These are phyloP conservation scores for Aspergillus panamensis DNA, from an alignment of 495 filamentous ascomycete genomes.

Conservation along the genomic window DNA sequence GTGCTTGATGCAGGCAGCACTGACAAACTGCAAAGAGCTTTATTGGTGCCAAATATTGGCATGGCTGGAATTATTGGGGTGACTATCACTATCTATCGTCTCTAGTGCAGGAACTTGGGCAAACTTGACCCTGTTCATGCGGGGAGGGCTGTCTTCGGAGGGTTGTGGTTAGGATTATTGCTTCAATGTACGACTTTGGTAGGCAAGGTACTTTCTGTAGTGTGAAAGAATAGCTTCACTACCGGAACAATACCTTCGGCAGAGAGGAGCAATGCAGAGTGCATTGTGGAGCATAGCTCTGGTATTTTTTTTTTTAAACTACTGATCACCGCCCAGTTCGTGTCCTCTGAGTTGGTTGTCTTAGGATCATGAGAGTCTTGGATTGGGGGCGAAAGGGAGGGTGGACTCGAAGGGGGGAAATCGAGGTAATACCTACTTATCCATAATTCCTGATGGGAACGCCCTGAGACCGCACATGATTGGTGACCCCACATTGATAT, in stretches of 20 bases:
- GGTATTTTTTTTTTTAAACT: slow-evolving; percentile 9
- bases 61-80: slow-evolving; percentile 20
- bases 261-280: background rate
- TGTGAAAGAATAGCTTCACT: background rate
- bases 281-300: background rate
- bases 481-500: slow-evolving; percentile 2
- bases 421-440: background rate
- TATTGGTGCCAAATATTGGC: slow-evolving; percentile 17
- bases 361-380: background rate
- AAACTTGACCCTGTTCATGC: background rate
- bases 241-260: background rate
- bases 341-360: background rate
- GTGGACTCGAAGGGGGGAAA: slow-evolving; percentile 7
- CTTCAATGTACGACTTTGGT: background rate
- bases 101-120: background rate
- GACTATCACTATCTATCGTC: slow-evolving; percentile 14
- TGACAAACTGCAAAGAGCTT: background rate
- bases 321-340: slow-evolving; percentile 13
- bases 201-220: background rate
- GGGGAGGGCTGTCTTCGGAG: background rate
- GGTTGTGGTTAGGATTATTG: background rate
- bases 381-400: background rate
- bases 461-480: background rate
- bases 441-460: slow-evolving; percentile 4
- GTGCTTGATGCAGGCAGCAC: slow-evolving; percentile 2